Evolutionary conservation across 1,284 basidiomycete species (phyloP), one percentile per base, ranked within the genome.

Genomic region (Laetiporus sulphureus): DNA sequence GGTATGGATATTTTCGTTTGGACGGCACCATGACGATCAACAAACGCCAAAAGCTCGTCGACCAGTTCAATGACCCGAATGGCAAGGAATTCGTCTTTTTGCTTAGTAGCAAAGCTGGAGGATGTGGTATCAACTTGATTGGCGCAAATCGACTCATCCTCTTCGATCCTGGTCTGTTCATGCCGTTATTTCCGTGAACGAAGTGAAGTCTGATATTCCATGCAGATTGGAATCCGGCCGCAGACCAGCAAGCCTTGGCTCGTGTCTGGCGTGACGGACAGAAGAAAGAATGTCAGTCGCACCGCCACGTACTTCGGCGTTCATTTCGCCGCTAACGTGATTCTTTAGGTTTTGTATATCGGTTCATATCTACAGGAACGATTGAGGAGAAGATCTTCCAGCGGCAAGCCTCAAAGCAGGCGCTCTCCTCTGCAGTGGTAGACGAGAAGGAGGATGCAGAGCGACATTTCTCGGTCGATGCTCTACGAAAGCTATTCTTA

Each of bases 381-480:
- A 97, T 99, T 50, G 96, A 99, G 65, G 96, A 99, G 65, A 99
- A 98, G 72, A 96, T 98, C 49, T 93, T 96, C 64, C 93, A 97
- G 64, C 72, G 91, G 45, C 91, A 97, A 65, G 93, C 94, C 32
- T 88, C 86, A 58, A 99, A 99, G 64, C 93, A 97, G 63, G 91
- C 94, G 3, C 77, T 99, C 2, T 99, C 96, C 0, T 93, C 94
- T 0, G 92, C 92, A 18, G 94, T 99, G 3, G 94, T 99, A 10
- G 95, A 99, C 60, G 93, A 97, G 62, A 95, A 93, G 49, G 89
- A 96, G 64, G 91, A 96, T 57, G 82, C 91, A 0, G 95, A 96
- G 48, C 83, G 95, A 1, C 94, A 98, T 63, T 99, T 98, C 67
- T 94, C 93, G 0, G 62, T 87, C 38, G 93, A 97, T 56, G 75